Evolutionary conservation across 2,329 filamentous ascomycete genomes (phyloP).

Genomic region (Colletotrichum paranaense): DNA sequence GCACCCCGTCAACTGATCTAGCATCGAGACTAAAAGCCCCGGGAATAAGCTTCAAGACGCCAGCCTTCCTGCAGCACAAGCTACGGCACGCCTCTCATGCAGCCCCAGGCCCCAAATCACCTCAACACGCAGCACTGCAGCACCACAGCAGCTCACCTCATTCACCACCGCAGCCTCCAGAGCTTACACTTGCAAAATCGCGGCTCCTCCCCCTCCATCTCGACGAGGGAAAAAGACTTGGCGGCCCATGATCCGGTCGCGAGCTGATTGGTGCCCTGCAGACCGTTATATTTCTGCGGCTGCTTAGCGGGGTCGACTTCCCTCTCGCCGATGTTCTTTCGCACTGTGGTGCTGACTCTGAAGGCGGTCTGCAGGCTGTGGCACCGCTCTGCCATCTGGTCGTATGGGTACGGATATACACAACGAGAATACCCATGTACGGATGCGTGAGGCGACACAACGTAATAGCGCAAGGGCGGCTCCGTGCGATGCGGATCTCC

Average conservation of each 20-base stretch:
- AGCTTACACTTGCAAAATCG: neutral
- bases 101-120: neutral
- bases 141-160: neutral
- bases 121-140: neutral
- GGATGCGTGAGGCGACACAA: conserved; percentile 6
- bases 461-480: conserved; percentile 26
- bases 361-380: conserved; percentile 14
- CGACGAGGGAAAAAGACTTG: conserved; percentile 20
- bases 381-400: neutral
- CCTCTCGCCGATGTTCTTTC: conserved; percentile 14
- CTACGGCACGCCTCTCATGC: conserved; percentile 18
- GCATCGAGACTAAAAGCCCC: neutral
- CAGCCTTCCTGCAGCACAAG: conserved; percentile 25
- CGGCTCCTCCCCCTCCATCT: conserved; percentile 7
- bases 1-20: conserved; percentile 1
- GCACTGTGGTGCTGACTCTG: conserved; percentile 25
- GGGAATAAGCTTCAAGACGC: conserved; percentile 32
- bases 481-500: conserved; percentile 25
- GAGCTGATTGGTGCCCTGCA: conserved; percentile 32
- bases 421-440: neutral
- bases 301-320: conserved; percentile 26
- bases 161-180: neutral
- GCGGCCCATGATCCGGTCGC: conserved; percentile 15
- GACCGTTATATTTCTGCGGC: conserved; percentile 33
- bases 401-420: neutral